phyloP scores from a whole-genome alignment of 2,329 filamentous ascomycete species.

The Beauveria asiatica region DNA sequence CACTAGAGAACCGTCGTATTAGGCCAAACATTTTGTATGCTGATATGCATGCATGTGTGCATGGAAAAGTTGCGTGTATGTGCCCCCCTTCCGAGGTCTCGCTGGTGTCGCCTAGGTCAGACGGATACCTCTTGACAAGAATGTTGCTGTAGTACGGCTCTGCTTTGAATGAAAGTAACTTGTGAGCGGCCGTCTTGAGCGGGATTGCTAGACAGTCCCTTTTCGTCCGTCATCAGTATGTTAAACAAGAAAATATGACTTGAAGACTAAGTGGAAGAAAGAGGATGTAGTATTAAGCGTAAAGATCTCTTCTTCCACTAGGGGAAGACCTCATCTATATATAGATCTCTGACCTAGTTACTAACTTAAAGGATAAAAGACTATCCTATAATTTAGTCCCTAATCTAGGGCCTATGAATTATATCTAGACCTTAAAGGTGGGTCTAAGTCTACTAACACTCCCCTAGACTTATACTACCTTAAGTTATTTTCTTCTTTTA shows the following conservation, averaged over 20 bases:
- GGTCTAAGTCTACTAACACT: no score
- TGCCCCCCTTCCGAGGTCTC: not conserved
- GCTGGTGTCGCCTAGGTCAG: not conserved
- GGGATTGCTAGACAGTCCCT: not conserved
- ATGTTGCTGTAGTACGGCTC: not conserved
- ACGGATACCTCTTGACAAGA: not conserved
- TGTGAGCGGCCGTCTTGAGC: not conserved
- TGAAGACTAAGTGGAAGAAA: no score
- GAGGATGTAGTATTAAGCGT: no score
- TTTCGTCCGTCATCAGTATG: not conserved
- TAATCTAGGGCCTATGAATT: no score
- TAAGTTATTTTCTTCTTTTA: no score
- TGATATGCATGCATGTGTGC: conserved; percentile 11
- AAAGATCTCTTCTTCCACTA: no score
- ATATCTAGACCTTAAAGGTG: no score
- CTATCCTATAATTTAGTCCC: no score
- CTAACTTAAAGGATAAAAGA: no score
- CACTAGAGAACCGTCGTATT: conserved; percentile 56
- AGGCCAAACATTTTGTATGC: conserved; percentile 44
- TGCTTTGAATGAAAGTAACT: not conserved
- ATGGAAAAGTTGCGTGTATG: not conserved
- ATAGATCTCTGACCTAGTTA: no score
- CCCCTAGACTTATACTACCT: no score
- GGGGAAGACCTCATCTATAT: no score
- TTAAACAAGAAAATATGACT: not conserved